Evolutionary conservation across 2,329 filamentous ascomycete species (phyloP), one percentile per base, ranked within the genome.

Genomic region (Diaporthe velutina): DNA sequence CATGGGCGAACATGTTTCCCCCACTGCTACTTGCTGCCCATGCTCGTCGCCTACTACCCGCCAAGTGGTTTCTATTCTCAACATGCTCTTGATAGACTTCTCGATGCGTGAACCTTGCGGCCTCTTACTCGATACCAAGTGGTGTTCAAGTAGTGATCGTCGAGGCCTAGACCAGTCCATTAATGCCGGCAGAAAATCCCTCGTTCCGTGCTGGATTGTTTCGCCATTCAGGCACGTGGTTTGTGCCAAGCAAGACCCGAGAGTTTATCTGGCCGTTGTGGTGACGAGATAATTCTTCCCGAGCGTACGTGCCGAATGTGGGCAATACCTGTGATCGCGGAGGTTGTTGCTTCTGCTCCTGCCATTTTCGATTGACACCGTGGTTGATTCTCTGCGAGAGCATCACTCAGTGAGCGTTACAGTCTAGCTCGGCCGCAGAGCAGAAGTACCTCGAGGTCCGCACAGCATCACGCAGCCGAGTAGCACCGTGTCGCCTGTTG

Each of bases 111-210:
- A 68, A 68, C 48, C 45, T 68, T 68, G 3, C n/a, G 15, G n/a
- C 6, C 28, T 25, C 22, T 40, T 54, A 15, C 48, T 54, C 30
- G 45, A n/a, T 22, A 52, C 45, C 33, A 42, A 40, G 25, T 8
- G 12, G 19, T n/a, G 30, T 19, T 13, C 42, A 40, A 52, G 64
- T 67, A 38, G 30, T 22, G 64, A 68, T 68, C 45, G 64, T 68
- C 48, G 13, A 54, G 45, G 64, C n/a, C 64, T 25, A 68, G 64
- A 54, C 45, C 48, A 12, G 64, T 35, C 64, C 64, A 52, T 52
- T 9, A 22, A 67, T 19, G 45, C 19, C 61, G 30, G 28, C 22
- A 38, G 45, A 10, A 30, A 35, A 52, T 52, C 22, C 30, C 22
- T 52, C 42, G 33, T 67, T 67, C 61, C 22, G 40, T 67, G 28